phyloP scores from a whole-genome alignment of 1,284 basidiomycete genomes.

The Boletus sp. region DNA sequence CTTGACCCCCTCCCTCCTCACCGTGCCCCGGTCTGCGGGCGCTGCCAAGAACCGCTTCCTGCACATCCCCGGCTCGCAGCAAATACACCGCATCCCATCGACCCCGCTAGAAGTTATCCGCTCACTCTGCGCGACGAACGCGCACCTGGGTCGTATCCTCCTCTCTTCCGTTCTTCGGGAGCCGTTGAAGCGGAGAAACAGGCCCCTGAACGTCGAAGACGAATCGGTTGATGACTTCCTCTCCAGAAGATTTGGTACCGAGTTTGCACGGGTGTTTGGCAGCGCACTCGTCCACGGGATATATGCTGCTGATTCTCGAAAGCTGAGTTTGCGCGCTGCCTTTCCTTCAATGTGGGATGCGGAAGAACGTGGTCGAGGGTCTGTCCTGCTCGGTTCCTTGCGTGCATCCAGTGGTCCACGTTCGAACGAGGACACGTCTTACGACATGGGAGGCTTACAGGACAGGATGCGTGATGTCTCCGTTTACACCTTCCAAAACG shows the following conservation, averaged over 20 bases:
- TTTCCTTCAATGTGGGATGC: constrained; percentile 74
- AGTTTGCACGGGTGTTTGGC: constrained; percentile 73
- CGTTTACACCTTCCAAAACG: constrained; percentile 80
- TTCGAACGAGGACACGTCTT: constrained; percentile 33
- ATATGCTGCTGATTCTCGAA: constrained; percentile 82
- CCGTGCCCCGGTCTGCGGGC: constrained; percentile 60
- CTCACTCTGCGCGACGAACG: constrained; percentile 39
- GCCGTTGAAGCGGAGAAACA: constrained; percentile 47
- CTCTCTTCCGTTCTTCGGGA: constrained; percentile 60
- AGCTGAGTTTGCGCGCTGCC: constrained; percentile 73
- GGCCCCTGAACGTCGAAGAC: constrained; percentile 48
- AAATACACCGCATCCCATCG: constrained; percentile 44
- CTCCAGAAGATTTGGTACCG: constrained; percentile 69
- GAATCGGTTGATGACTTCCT: constrained; percentile 85
- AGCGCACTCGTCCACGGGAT: constrained; percentile 92
- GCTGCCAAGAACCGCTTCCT: constrained; percentile 77
- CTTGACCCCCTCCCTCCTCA: constrained; percentile 58
- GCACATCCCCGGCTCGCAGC: constrained; percentile 53
- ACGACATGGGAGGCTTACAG: constrained; percentile 54
- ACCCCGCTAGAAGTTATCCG: constrained; percentile 49
- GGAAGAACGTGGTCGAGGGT: constrained; percentile 65
- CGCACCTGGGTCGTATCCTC: constrained; percentile 52
- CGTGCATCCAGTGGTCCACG: constrained; percentile 23
- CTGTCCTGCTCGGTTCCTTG: constrained; percentile 67
- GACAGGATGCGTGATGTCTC: constrained; percentile 59